Evolutionary conservation across 108 stramenopile genomes (phyloP).

Genomic region (Nitzschia sp.): DNA sequence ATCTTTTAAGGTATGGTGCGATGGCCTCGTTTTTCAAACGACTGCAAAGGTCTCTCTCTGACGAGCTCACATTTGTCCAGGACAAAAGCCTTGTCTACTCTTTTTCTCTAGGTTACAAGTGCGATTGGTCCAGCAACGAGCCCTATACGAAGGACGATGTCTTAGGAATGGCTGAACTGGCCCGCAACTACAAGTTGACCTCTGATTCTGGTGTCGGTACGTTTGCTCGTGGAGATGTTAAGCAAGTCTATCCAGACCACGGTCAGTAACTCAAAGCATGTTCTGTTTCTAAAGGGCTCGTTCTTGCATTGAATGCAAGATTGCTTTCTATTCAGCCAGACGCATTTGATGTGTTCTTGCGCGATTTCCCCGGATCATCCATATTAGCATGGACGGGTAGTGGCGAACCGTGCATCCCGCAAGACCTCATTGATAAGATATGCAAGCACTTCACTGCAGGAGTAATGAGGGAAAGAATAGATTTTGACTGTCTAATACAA

Average conservation of each 20-base stretch:
- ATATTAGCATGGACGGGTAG: conserved; percentile 59
- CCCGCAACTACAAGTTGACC: conserved; percentile 16
- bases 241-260: too few species aligned
- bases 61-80: not conserved
- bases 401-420: conserved; percentile 51
- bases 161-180: conserved; percentile 30
- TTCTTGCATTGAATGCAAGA: conserved; percentile 60
- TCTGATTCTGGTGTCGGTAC: conserved; percentile 12
- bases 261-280: too few species aligned
- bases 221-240: not conserved
- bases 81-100: not conserved
- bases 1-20: conserved; percentile 2
- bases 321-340: conserved; percentile 27
- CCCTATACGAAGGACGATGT: conserved; percentile 34
- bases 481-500: conserved; percentile 35
- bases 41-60: not conserved
- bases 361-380: conserved; percentile 28
- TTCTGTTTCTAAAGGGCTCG: conserved; percentile 21
- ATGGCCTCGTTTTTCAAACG: not conserved
- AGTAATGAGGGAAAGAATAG: conserved; percentile 16
- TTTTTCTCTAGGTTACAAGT: conserved; percentile 49
- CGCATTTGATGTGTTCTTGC: conserved; percentile 37
- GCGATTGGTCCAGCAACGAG: conserved; percentile 14
- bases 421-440: conserved; percentile 7
- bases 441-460: conserved; percentile 12